Conservation (phyloP, 75 land plant genomes). For the Cryptomeria japonica region DNA sequence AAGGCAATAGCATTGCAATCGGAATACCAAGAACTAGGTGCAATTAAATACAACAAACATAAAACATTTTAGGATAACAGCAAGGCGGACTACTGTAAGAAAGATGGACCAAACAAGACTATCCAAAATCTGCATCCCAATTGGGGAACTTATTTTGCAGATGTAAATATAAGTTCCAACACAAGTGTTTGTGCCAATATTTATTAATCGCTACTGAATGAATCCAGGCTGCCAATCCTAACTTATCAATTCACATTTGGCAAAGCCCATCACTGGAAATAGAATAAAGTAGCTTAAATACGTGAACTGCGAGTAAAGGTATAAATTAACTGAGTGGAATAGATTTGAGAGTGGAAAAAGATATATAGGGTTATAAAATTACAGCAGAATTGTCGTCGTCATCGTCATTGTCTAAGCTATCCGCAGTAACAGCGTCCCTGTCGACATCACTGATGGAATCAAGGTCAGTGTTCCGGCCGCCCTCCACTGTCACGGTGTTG, state of each 20-base stretch:
- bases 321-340: not conserved
- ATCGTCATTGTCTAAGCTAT: conserved; percentile 53
- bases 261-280: not conserved
- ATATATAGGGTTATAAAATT: not conserved
- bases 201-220: no score
- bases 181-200: no score
- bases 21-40: not conserved
- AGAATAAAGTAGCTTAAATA: no score
- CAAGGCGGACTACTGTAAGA: not conserved
- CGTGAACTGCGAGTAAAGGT: not conserved
- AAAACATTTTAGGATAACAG: not conserved
- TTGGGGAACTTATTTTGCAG: no score
- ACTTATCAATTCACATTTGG: not conserved
- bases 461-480: conserved; percentile 42
- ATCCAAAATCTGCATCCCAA: no score
- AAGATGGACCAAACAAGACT: no score
- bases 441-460: conserved; percentile 50
- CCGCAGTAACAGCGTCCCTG: conserved; percentile 47
- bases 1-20: not conserved
- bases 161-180: no score
- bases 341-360: not conserved
- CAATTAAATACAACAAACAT: not conserved
- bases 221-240: no score
- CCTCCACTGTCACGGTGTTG: conserved; percentile 51
- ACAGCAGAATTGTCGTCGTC: conserved; percentile 51